Base-by-base conservation (phyloP, 305 asterid species). In the Striga hermonthica region DNA sequence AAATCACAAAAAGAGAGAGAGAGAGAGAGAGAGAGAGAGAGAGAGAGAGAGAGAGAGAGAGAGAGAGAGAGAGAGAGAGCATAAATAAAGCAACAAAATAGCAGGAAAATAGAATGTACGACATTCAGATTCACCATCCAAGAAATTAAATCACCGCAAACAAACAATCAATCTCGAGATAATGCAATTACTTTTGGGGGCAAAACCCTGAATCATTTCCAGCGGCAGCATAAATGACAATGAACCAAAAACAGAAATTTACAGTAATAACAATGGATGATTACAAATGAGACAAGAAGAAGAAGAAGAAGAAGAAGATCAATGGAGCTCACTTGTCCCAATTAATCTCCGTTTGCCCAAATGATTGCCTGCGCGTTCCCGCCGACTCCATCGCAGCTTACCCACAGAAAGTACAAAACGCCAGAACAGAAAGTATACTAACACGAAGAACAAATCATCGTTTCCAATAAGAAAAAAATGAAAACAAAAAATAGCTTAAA, bases 261-360 rank as follows among this genome's bases (percentile, higher is more conserved):
- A 22, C 31, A 22, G 31, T 22, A 22, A 1, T 22, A 1, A 13
- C 57, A 4, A 39, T 15, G 6, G 71, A 75, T 62, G 12, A 43
- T 47, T 10, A 44, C 9, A 68, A 35, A 64, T n/a, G 56, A 53
- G 7, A 10, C 13, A 60, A 12, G 4, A 60, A 9, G 5, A 16
- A 5, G 7, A 34, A 54, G 12, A 54, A 40, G 10, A 11, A 43
- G 47, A 13, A 48, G 40, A 44, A 56, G 62, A 68, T 40, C 12
- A 41, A 57, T 0, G 70, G 66, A 72, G 67, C 86, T 80, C 79
- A 89, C 96, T 83, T 77, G 79, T 83, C 89, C 96, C 95, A 89
- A 41, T 83, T 83, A 69, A 89, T 82, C 83, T 89, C 97, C 11
- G 84, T 68, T 65, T 72, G 85, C 60, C 82, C 80, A 34, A 76